phyloP scores from a whole-genome alignment of 2,329 filamentous ascomycete species.

The Colletotrichum sp. region DNA sequence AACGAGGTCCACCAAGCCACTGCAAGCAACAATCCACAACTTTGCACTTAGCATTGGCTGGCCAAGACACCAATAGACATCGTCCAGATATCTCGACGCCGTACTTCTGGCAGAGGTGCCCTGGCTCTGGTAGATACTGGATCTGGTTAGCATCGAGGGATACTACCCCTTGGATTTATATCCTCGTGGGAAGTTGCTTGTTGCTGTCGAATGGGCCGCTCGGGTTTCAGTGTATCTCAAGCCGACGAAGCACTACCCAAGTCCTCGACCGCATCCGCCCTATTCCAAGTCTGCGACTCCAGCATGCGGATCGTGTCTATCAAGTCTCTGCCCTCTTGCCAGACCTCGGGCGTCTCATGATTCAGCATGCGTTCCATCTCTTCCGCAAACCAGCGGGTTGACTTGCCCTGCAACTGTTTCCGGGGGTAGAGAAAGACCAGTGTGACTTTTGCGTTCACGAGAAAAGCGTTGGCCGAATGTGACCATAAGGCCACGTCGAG shows the following conservation, averaged over 20 bases:
- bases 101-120: neutral
- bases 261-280: slow-evolving; percentile 74
- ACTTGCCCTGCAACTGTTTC: neutral
- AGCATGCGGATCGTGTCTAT: slow-evolving; percentile 55
- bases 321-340: neutral
- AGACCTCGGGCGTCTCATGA: neutral
- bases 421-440: neutral
- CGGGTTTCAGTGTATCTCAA: neutral
- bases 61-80: neutral
- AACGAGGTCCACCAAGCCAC: neutral
- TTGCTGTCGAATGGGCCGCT: neutral
- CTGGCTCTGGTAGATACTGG: neutral
- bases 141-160: neutral
- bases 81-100: neutral
- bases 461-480: neutral
- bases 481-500: neutral
- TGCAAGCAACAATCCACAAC: neutral
- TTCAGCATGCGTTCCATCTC: slow-evolving; percentile 4
- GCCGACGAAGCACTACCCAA: slow-evolving; percentile 47
- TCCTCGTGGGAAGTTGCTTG: neutral
- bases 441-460: neutral
- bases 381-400: neutral
- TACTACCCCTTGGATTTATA: neutral
- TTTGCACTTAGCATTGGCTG: neutral
- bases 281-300: slow-evolving; percentile 78